Evolutionary conservation across 2,329 filamentous ascomycete genomes (phyloP).

Genomic region (Aspergillus hiratsukae): DNA sequence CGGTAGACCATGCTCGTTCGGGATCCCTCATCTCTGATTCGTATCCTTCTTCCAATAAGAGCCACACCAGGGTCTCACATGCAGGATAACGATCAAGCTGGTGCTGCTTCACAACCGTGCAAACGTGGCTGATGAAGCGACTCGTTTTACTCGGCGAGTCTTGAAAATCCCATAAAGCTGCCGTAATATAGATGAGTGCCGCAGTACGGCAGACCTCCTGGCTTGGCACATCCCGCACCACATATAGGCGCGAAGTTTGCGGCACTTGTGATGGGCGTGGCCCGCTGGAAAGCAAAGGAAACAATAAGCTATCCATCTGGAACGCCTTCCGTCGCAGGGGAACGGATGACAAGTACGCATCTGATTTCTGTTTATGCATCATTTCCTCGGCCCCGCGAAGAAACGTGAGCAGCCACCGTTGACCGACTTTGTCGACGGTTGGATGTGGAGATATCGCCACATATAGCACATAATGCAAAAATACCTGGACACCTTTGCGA

Average conservation of each 20-base stretch:
- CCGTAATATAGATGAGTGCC: conserved; percentile 37
- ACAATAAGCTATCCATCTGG: conserved; percentile 35
- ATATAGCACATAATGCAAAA: conserved; percentile 34
- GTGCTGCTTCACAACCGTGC: conserved; percentile 23
- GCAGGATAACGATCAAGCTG: conserved; percentile 32
- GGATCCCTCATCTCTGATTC: conserved; percentile 33
- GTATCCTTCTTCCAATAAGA: conserved; percentile 35
- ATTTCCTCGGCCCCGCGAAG: conserved; percentile 32
- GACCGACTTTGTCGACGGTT: conserved; percentile 14
- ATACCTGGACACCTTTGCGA: conserved; percentile 22
- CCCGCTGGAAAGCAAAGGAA: conserved; percentile 38
- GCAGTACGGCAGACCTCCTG: conserved; percentile 35
- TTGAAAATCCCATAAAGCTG: conserved; percentile 33
- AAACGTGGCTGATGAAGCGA: conserved; percentile 30
- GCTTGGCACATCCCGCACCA: conserved; percentile 29
- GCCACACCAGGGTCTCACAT: conserved; percentile 38
- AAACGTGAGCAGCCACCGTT: conserved; percentile 30
- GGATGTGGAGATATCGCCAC: conserved; percentile 22
- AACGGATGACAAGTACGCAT: conserved; percentile 22
- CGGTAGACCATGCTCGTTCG: conserved; percentile 35
- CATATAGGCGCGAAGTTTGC: conserved; percentile 31
- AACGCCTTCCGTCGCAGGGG: conserved; percentile 30
- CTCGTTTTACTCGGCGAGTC: conserved; percentile 25
- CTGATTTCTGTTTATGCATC: conserved; percentile 27
- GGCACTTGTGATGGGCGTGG: conserved; percentile 37